Conservation (phyloP, 2,329 filamentous ascomycete species). For the Alternaria arborescens region DNA sequence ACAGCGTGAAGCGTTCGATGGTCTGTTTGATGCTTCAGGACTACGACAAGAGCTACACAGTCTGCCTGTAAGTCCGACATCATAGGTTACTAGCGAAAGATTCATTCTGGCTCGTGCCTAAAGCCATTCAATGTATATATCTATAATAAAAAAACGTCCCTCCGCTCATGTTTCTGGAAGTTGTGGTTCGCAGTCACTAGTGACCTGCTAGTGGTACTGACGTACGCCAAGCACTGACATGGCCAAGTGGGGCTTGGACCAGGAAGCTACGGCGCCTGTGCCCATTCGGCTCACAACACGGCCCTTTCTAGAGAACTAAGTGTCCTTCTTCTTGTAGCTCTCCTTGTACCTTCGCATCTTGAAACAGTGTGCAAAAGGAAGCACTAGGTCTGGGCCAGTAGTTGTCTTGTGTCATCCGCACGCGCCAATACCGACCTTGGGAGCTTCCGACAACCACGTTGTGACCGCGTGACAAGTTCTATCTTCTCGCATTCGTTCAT, state of each 20-base stretch:
- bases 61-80: neutral
- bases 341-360: neutral
- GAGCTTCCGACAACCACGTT: constrained; percentile 1
- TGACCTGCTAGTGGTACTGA: constrained; percentile 6
- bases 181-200: neutral
- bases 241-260: neutral
- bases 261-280: constrained; percentile 5
- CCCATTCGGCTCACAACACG: constrained; percentile 4
- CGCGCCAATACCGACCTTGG: neutral
- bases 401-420: constrained; percentile 7
- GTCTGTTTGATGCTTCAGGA: neutral
- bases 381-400: neutral
- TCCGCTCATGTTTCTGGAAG: neutral
- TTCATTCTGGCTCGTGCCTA: neutral
- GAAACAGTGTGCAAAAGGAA: neutral
- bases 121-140: neutral
- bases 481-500: constrained; percentile 2
- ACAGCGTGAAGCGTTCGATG: neutral
- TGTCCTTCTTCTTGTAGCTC: neutral
- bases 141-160: neutral
- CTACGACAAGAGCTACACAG: neutral
- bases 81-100: neutral
- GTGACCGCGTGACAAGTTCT: constrained; percentile 10
- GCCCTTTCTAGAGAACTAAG: neutral
- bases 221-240: constrained; percentile 14